A percentile compares a stretch with the other conserved stretches of the same genome.
phyloP scores from a whole-genome alignment of 805 yeast species.

The Teunomyces lycoperdinae region DNA sequence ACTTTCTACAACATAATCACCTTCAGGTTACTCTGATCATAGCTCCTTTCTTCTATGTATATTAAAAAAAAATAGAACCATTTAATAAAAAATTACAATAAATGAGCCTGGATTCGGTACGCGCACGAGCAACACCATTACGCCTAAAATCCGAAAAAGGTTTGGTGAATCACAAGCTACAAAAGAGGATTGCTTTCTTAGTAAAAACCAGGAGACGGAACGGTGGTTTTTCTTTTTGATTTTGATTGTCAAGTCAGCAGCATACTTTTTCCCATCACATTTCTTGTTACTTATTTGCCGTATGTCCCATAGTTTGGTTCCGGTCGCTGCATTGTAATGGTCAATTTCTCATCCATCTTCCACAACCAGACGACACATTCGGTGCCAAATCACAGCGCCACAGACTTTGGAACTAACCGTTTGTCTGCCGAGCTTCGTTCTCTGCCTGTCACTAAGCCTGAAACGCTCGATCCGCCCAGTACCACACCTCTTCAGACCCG shows the following conservation, averaged over 20 bases:
- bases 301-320: not conserved
- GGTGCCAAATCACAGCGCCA: not conserved
- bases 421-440: conserved; percentile 5
- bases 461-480: conserved; percentile 4
- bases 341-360: conserved; percentile 1
- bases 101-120: not conserved
- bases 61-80: not conserved
- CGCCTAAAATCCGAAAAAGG: not conserved
- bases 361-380: not conserved
- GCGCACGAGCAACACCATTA: not conserved
- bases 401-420: not conserved
- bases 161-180: not conserved
- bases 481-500: conserved; percentile 7
- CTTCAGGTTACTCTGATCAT: not conserved
- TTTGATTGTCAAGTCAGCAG: not conserved
- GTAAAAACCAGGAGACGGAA: not conserved
- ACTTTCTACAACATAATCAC: too few relatives aligned
- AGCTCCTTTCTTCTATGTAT: not conserved
- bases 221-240: not conserved
- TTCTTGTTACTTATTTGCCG: not conserved
- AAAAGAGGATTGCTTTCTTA: not conserved
- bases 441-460: conserved; percentile 11
- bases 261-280: not conserved
- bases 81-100: not conserved
- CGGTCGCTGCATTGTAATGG: not conserved